Conservation (phyloP, 2,329 filamentous ascomycete species). For the Aureobasidium melanogenum region DNA sequence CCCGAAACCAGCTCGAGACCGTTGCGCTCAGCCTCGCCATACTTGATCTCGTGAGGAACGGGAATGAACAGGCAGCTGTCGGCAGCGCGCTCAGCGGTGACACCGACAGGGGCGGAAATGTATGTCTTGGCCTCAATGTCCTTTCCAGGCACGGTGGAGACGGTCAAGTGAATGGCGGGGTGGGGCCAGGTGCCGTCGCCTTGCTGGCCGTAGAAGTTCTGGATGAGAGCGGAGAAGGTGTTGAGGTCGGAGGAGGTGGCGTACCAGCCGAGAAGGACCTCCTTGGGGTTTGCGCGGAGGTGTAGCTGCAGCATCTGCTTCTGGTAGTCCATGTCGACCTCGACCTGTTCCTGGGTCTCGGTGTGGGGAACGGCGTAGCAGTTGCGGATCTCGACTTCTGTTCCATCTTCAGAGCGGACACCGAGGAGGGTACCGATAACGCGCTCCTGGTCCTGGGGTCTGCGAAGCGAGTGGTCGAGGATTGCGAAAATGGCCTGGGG, state of each 20-base stretch:
- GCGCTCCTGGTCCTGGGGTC: conserved; percentile 84
- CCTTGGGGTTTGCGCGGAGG: conserved; percentile 86
- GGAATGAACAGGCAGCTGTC: conserved; percentile 97
- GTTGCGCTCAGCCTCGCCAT: conserved; percentile 68
- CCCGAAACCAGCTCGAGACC: conserved; percentile 75
- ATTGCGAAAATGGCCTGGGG: conserved; percentile 70
- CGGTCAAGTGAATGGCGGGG: conserved; percentile 94
- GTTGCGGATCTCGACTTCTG: conserved; percentile 89
- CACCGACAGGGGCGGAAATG: conserved; percentile 89
- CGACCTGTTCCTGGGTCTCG: conserved; percentile 96
- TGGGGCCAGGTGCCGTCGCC: conserved; percentile 96
- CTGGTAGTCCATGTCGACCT: conserved; percentile 99
- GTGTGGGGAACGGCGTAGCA: conserved; percentile 98
- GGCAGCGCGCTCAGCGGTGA: conserved; percentile 86
- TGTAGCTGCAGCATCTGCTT: conserved; percentile 97
- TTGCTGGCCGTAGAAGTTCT: conserved; percentile 97
- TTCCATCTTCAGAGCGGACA: conserved; percentile 89
- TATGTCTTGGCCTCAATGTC: conserved; percentile 88
- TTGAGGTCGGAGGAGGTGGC: conserved; percentile 94
- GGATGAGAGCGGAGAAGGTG: conserved; percentile 95
- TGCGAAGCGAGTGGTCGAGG: conserved; percentile 84
- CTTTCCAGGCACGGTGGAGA: conserved; percentile 79
- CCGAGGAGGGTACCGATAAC: conserved; percentile 96
- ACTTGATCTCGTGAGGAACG: conserved; percentile 88
- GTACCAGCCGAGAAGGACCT: conserved; percentile 96